Evolutionary conservation across 129 eudicot genomes (phyloP), one percentile per base, ranked within the genome.

Genomic region (sunflower (Helianthus annuus)): DNA sequence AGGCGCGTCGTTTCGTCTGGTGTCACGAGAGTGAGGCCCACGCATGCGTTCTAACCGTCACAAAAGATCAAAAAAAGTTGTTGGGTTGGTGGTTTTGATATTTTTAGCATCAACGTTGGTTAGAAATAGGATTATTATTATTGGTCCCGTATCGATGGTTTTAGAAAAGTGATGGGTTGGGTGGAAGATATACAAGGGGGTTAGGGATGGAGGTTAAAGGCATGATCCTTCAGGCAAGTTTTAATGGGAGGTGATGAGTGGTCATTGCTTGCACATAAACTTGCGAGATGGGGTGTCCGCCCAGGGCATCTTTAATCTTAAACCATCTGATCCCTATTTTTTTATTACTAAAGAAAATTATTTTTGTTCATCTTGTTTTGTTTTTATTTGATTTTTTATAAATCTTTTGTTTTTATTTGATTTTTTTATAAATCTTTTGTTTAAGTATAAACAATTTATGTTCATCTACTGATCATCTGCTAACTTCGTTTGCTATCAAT

Each of bases 211-310:
- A 3, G 4, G 0, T 13, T 0, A n/a, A 58, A 27, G 0, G 0
- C 57, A 82, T 84, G 86, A 87, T 87, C 87, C 87, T 87, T 87
- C 89, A 87, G 81, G 93, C 89, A 84, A 69, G 74, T 81, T 83
- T 75, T 59, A 51, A 81, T 5, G 83, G 86, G 83, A 83, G 11
- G 29, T 84, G 89, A 84, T 65, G 89, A 88, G 87, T 84, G 87
- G 87, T 82, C 85, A 77, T 76, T 15, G 39, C 83, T 87, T 62
- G 87, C 85, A 76, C 1, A 51, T 1, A 46, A 80, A 78, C 1
- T 70, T 87, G 87, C 76, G 70, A 87, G 87, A 76, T 19, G 87
- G 69, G 82, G 87, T 77, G 93, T 58, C 72, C 71, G 79, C 81
- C 82, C 77, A 71, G 66, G 69, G 84, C 82, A 71, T 79, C 77